phyloP scores from a whole-genome alignment of 2,329 filamentous ascomycete genomes.

The Dothidotthia symphoricarpi region DNA sequence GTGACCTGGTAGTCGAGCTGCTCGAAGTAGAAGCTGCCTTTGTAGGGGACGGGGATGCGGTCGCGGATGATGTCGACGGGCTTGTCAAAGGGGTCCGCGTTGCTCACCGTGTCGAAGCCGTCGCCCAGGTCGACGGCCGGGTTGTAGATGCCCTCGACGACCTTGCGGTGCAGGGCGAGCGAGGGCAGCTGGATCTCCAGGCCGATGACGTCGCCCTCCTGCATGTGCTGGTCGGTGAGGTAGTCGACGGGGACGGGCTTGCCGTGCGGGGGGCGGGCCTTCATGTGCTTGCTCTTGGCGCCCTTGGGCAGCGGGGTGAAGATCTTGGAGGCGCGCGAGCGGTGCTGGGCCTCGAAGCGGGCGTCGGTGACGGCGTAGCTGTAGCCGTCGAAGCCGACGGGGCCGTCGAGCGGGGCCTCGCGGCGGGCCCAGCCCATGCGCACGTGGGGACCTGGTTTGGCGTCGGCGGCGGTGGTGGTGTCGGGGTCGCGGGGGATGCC shows the following conservation, averaged over 20 bases:
- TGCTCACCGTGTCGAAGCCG: conserved; percentile 51
- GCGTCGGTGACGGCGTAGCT: conserved; percentile 92
- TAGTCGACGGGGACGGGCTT: conserved; percentile 39
- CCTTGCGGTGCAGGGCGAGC: conserved; percentile 79
- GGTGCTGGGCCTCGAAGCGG: conserved; percentile 85
- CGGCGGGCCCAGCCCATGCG: conserved; percentile 83
- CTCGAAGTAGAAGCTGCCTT: conserved; percentile 91
- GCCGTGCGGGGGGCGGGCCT: conserved; percentile 38
- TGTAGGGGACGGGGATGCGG: conserved; percentile 90
- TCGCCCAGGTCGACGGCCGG: conserved; percentile 71
- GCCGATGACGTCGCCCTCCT: conserved; percentile 90
- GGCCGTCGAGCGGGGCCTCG: conserved; percentile 78
- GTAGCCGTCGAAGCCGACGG: conserved; percentile 85
- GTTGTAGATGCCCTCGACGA: conserved; percentile 85
- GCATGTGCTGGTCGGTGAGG: conserved; percentile 70
- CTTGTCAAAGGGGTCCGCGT: conserved; percentile 45
- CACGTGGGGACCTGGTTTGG: conserved; percentile 59
- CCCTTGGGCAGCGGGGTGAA: conserved; percentile 48
- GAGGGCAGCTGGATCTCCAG: conserved; percentile 89
- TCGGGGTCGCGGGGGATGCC: conserved; percentile 58
- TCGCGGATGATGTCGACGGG: conserved; percentile 86
- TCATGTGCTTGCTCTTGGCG: conserved; percentile 42
- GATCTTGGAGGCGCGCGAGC: conserved; percentile 89
- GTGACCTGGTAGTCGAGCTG: conserved; percentile 84
- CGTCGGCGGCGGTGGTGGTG: conserved; percentile 36